Conservation (phyloP, 1,284 basidiomycete genomes). For the Irpex sp. region DNA sequence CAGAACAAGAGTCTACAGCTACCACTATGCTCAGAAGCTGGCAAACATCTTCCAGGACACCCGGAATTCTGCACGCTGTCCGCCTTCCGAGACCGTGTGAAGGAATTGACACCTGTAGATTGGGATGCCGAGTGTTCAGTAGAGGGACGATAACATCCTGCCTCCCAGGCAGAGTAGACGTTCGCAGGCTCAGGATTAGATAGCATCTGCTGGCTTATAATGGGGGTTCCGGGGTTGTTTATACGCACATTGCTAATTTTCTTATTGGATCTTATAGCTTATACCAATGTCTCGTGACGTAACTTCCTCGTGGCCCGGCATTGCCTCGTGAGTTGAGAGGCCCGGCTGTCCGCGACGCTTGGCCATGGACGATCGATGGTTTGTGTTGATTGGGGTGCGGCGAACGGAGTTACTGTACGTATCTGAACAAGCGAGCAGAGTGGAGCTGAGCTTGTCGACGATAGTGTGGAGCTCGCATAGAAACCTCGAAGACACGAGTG, state of each 20-base stretch:
- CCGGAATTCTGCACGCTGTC: slow-evolving; percentile 77
- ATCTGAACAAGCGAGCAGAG: not conserved
- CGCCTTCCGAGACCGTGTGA: slow-evolving; percentile 61
- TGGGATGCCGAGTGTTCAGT: slow-evolving; percentile 60
- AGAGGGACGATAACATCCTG: not conserved
- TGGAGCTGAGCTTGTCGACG: not conserved
- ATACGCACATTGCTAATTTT: not conserved
- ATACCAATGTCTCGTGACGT: not conserved
- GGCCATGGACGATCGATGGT: not conserved
- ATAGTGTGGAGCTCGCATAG: not conserved
- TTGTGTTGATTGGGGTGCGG: not conserved
- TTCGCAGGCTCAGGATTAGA: too few relatives aligned
- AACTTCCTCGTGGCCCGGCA: not conserved
- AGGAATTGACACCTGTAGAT: slow-evolving; percentile 59
- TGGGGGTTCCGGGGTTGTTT: not conserved
- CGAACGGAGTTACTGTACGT: not conserved
- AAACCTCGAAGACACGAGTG: not conserved
- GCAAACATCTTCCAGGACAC: slow-evolving; percentile 65
- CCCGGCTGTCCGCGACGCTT: not conserved
- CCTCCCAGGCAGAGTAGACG: too few relatives aligned
- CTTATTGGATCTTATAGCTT: not conserved
- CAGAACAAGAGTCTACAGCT: slow-evolving; percentile 66
- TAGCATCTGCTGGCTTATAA: too few relatives aligned
- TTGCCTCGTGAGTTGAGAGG: not conserved
- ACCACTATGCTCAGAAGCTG: slow-evolving; percentile 63